phyloP scores from a whole-genome alignment of 495 filamentous ascomycete species.

The Alectoria sarmentosa region DNA sequence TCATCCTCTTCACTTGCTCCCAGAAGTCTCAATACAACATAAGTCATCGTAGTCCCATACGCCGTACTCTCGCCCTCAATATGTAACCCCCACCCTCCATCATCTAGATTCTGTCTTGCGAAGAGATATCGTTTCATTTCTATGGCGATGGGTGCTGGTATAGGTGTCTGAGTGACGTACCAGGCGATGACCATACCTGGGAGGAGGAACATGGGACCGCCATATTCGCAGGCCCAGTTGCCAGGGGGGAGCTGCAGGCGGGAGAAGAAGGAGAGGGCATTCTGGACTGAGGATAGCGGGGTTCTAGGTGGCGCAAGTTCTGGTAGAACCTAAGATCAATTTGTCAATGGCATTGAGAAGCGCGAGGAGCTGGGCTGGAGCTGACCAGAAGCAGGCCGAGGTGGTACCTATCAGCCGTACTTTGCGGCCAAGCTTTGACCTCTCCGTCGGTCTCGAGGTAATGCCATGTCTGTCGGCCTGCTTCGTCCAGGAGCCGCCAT shows the following conservation, averaged over 20 bases:
- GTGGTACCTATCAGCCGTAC: slow-evolving; percentile 73
- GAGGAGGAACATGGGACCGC: slow-evolving; percentile 81
- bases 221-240: slow-evolving; percentile 97
- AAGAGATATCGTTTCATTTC: slow-evolving; percentile 95
- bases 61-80: slow-evolving; percentile 92
- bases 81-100: slow-evolving; percentile 96
- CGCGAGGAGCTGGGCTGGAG: neutral
- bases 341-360: slow-evolving; percentile 18
- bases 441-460: slow-evolving; percentile 79
- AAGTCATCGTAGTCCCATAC: slow-evolving; percentile 87
- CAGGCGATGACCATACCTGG: slow-evolving; percentile 81
- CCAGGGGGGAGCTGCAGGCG: slow-evolving; percentile 80
- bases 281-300: slow-evolving; percentile 68
- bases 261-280: slow-evolving; percentile 85
- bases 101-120: slow-evolving; percentile 73
- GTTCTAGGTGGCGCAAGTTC: slow-evolving; percentile 61
- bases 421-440: slow-evolving; percentile 73
- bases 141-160: slow-evolving; percentile 70
- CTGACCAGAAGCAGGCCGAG: slow-evolving; percentile 62
- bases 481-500: slow-evolving; percentile 80
- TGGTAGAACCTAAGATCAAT: slow-evolving; percentile 54
- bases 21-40: slow-evolving; percentile 75
- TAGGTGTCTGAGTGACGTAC: slow-evolving; percentile 84
- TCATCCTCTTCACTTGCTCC: slow-evolving; percentile 83
- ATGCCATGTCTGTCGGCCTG: slow-evolving; percentile 85